phyloP scores from a whole-genome alignment of 1,139 yeast species.

The Candida tetrigidarum region DNA sequence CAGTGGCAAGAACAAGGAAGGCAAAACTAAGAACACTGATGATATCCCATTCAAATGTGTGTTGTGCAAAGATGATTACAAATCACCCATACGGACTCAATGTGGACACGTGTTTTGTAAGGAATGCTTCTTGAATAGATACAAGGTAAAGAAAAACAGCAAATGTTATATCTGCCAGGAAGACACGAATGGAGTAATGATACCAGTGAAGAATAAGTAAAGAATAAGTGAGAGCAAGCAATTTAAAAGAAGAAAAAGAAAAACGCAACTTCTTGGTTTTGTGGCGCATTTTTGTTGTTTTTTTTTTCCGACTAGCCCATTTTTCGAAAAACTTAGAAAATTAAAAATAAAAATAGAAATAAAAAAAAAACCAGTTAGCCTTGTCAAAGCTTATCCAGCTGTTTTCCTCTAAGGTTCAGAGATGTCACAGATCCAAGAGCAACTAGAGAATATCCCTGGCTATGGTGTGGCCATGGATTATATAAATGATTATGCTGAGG shows the following conservation, averaged over 20 bases:
- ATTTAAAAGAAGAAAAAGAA: not conserved
- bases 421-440: conserved; percentile 36
- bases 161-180: conserved; percentile 61
- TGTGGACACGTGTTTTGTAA: conserved; percentile 76
- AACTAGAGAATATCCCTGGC: conserved; percentile 61
- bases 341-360: not conserved
- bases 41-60: conserved; percentile 66
- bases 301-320: not conserved
- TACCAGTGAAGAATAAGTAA: conserved; percentile 22
- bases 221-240: too few species aligned
- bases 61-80: conserved; percentile 62
- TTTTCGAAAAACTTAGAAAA: too few species aligned
- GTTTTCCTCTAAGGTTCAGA: not conserved
- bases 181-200: conserved; percentile 58
- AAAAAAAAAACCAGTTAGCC: not conserved
- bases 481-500: conserved; percentile 70
- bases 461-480: conserved; percentile 55
- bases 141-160: conserved; percentile 41
- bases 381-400: not conserved
- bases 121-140: conserved; percentile 58
- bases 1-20: conserved; percentile 17
- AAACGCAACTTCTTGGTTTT: not conserved
- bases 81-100: conserved; percentile 59
- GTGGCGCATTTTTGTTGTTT: not conserved
- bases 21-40: conserved; percentile 19